Base-by-base conservation (phyloP, 129 eudicot species). In the Artemisia argyi region DNA sequence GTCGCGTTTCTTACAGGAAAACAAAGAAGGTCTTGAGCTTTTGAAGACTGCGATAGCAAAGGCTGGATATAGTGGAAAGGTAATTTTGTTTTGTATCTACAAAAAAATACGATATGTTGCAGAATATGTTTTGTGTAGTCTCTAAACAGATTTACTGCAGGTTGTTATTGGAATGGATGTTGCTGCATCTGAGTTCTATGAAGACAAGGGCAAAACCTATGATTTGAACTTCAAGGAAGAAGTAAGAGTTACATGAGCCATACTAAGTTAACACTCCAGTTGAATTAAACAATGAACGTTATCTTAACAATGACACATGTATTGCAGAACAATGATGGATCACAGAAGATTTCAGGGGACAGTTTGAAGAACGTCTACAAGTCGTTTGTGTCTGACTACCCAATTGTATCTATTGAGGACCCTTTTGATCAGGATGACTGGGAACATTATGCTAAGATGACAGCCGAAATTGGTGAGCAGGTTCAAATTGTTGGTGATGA, bases 141-240 rank as follows among this genome's bases (percentile, higher is more conserved):
- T 47, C 66, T 14, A 39, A 18, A 32, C 28, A 18, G 9, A 52
- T 42, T 46, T 6, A 2, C 61, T 66, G 9, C 78, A 81, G 80
- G 86, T 85, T 68, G 89, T 85, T 64, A 85, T 85, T 68, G 89
- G 89, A 71, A 85, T 81, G 86, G 89, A 78, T 82, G 86, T 85
- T 47, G 89, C 89, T 54, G 89, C 89, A 19, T 85, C 89, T 35
- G 89, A 85, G 53, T 85, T 85, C 54, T 85, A 81, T 83, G 85
- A 65, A 13, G 51, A 71, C 64, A 76, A 77, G 44, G 86, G 79
- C 52, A 85, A 81, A 69, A 77, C 79, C 30, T 85, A 85, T 56
- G 89, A 85, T 79, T 50, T 85, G 73, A 85, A 85, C 63, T 85
- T 85, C 63, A 81, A 85, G 79, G 89, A 85, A 75, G 89, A 81